phyloP scores from a whole-genome alignment of 2,329 filamentous ascomycete species.

The Curvularia lunata region DNA sequence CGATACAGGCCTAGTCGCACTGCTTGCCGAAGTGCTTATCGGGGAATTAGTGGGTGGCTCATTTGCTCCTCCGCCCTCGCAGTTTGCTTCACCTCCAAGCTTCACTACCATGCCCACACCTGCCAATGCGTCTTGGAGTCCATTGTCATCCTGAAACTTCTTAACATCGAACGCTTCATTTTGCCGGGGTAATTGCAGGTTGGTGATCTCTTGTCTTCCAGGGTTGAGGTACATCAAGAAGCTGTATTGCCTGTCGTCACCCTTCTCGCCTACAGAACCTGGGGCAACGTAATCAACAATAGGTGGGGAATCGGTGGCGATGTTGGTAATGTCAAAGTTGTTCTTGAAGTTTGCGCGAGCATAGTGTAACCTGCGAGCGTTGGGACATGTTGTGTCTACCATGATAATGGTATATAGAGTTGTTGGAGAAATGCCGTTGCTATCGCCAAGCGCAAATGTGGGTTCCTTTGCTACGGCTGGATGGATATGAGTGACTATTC shows the following conservation, averaged over 20 bases:
- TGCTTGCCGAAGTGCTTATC: constrained; percentile 8
- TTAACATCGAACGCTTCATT: constrained; percentile 37
- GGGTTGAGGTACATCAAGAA: constrained; percentile 46
- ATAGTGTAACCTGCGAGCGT: constrained; percentile 40
- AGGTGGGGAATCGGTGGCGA: constrained; percentile 26
- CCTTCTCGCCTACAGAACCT: constrained; percentile 40
- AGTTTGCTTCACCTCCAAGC: constrained; percentile 35
- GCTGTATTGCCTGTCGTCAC: constrained; percentile 40
- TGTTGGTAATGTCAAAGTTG: constrained; percentile 35
- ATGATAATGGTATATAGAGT: constrained; percentile 40
- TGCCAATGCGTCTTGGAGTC: constrained; percentile 33
- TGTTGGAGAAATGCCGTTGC: constrained; percentile 36
- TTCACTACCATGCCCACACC: constrained; percentile 46
- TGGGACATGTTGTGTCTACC: constrained; percentile 43
- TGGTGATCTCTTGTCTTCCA: constrained; percentile 23
- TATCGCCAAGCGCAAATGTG: constrained; percentile 45
- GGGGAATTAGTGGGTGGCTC: constrained; percentile 13
- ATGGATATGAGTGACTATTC: constrained; percentile 12
- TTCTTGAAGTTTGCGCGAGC: constrained; percentile 42
- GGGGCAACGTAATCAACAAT: constrained; percentile 40
- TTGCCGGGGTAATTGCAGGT: constrained; percentile 35
- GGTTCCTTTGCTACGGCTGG: constrained; percentile 38
- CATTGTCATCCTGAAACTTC: constrained; percentile 42
- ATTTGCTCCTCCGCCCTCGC: constrained; percentile 18
- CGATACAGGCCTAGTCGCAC: constrained; percentile 1